These are phyloP conservation scores for Pichia phayaonensis DNA, from an alignment of 805 yeast genomes.

Conservation along the genomic window DNA sequence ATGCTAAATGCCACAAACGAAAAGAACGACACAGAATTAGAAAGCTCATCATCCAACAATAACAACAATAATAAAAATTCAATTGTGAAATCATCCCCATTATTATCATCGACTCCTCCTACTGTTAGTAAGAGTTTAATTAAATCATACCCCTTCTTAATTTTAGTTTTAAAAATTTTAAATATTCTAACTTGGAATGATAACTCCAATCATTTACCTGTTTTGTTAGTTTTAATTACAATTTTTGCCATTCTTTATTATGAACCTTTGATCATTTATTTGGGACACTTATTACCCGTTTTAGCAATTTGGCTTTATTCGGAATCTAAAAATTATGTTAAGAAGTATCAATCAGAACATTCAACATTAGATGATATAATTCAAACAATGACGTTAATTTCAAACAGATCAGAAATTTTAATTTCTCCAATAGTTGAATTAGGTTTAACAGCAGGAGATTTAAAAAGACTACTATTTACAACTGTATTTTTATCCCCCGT, in stretches of 20 bases:
- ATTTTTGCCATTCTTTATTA: conserved; percentile 63
- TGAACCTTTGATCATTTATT: conserved; percentile 67
- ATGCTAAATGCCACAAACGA: not conserved
- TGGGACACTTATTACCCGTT: conserved; percentile 73
- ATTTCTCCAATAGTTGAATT: conserved; percentile 72
- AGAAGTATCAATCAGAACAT: conserved; percentile 48
- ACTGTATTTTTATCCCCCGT: conserved; percentile 81
- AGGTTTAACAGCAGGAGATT: conserved; percentile 69
- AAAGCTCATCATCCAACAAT: not conserved
- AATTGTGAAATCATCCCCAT: conserved; percentile 60
- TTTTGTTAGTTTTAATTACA: conserved; percentile 41
- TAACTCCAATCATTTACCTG: conserved; percentile 63
- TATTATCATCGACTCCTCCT: conserved; percentile 85
- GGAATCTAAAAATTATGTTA: conserved; percentile 47
- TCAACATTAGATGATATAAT: conserved; percentile 87
- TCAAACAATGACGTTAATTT: conserved; percentile 64
- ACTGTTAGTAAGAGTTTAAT: conserved; percentile 78
- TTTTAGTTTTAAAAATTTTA: conserved; percentile 60
- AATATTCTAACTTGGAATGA: conserved; percentile 87
- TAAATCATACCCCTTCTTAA: conserved; percentile 76
- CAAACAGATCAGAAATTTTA: conserved; percentile 68
- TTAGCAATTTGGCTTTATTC: conserved; percentile 54
- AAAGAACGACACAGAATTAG: not conserved
- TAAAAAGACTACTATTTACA: conserved; percentile 73
- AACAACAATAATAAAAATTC: not conserved